Base-by-base conservation (phyloP, 345 rosid genomes). In the Kernera saxatilis region DNA sequence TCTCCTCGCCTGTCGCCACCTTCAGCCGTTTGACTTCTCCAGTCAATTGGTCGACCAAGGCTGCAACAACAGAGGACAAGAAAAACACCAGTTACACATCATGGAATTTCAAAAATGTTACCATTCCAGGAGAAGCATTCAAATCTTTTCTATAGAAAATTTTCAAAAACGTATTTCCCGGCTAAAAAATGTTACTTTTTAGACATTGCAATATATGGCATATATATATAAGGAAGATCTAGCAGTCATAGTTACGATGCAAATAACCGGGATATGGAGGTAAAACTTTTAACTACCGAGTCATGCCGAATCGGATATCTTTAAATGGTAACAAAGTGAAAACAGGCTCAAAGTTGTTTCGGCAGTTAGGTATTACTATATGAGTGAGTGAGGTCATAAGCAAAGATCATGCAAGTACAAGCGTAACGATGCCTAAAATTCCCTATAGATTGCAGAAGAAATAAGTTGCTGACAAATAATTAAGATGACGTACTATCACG, bases 11-110 rank as follows among this genome's bases (percentile, higher is more conserved):
- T 11, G 81, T 82, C 4, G 81, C 80, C 1, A 76, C 4, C 78
- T 87, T 89, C 80, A 91, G 70, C 30, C 91, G 67, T 15, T 78
- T 79, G 26, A 92, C 84, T 76, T 92, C 95, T 0, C 80, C 87
- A 13, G 74, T 83, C 66, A 92, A 70, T 22, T 88, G 85, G 52
- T 86, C 86, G 4, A 79, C 83, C 19, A 88, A 86, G 49, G 84
- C 96, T 90, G 83, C 76, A 64, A 35, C 51, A 41, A 64, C 10
- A 46, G 5, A 35, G 6, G 15, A 49, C 48, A 48, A 8, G 8
- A 5, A 60, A 12, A 13, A 23, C 12, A 37, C 2, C 58, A 9
- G 37, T 40, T 6, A 15, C 10, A 2, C 2, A 18, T 19, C 12
- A 18, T 44, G 50, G 23, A 18, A 15, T 5, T 40, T 5, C 2